A percentile compares a stretch with the other conserved stretches of the same genome.
phyloP scores from a whole-genome alignment of 805 yeast genomes.

The Candida insectalens region DNA sequence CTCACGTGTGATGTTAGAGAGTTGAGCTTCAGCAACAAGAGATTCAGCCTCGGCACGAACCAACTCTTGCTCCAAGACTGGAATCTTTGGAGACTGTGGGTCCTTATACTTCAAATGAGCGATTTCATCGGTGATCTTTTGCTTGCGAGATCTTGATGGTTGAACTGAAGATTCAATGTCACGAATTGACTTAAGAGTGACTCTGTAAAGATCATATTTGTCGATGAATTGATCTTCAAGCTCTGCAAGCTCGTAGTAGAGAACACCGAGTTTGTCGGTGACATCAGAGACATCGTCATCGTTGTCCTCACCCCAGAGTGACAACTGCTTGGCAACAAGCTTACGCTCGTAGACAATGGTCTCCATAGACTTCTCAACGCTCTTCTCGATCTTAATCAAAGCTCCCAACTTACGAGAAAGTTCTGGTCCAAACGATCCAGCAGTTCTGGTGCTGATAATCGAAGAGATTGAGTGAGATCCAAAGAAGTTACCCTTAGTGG shows the following conservation, averaged over 20 bases:
- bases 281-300: conserved; percentile 96
- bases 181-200: conserved; percentile 88
- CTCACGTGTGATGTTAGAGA: conserved; percentile 96
- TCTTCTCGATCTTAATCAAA: conserved; percentile 92
- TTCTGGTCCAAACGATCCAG: conserved; percentile 93
- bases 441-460: conserved; percentile 69
- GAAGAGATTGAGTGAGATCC: conserved; percentile 66
- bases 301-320: conserved; percentile 96
- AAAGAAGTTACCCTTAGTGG: conserved; percentile 68
- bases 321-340: conserved; percentile 94
- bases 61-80: conserved; percentile 93
- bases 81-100: conserved; percentile 93
- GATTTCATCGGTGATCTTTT: conserved; percentile 93
- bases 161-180: conserved; percentile 97
- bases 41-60: conserved; percentile 99
- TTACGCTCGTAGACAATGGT: conserved; percentile 88
- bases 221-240: conserved; percentile 97
- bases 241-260: conserved; percentile 94
- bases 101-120: conserved; percentile 97
- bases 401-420: conserved; percentile 85
- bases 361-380: conserved; percentile 89
- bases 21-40: conserved; percentile 97
- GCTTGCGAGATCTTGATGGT: conserved; percentile 97
- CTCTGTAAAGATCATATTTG: conserved; percentile 96
- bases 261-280: conserved; percentile 94